Base-by-base conservation (phyloP, 2,329 filamentous ascomycete species). In the Fusarium subglutinans region DNA sequence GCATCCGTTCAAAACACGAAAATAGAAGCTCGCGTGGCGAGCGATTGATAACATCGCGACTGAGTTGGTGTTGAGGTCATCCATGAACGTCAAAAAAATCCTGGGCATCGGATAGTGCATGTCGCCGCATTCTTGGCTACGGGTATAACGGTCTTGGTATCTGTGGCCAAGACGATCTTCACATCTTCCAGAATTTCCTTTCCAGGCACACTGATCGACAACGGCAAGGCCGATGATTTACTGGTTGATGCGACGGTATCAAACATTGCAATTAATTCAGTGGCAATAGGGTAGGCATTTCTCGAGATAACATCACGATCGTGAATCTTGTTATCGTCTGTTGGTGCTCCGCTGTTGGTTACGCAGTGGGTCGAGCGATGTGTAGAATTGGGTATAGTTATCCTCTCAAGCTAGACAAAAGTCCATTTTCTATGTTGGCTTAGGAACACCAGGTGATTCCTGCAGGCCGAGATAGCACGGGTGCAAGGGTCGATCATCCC, bases 351-450 rank as follows among this genome's bases (percentile, higher is more conserved):
- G 22, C 13, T 33, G n/a, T 35, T 26, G 24, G 35, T 55, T 41
- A 28, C 35, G 10, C 51, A 28, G 51, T 55, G 51, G 51, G 51
- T 55, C 51, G 51, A 55, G 33, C 8, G 30, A 44, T 24, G 17
- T n/a, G 35, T 48, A 33, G 44, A 54, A 71, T 62, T 28, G 20
- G 69, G 67, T 41, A 56, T 71, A 62, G 69, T 38, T 48, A 35
- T 53, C 15, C 17, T 18, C 35, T 18, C 35, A 37, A 37, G 35
- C 33, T 56, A 37, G 56, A 71, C 69, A 71, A 71, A 71, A 71
- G 69, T 71, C 50, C 69, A 40, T 53, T 28, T 41, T 71, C 50
- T 48, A 48, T 28, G 60, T 38, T 40, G 53, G n/a, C 50, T 51
- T 51, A 30, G 48, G 51, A 22, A n/a, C 51, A 45, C 55, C 67